Conservation (phyloP, 441 rosid genomes). For the Cnidoscolus chayamansa region DNA sequence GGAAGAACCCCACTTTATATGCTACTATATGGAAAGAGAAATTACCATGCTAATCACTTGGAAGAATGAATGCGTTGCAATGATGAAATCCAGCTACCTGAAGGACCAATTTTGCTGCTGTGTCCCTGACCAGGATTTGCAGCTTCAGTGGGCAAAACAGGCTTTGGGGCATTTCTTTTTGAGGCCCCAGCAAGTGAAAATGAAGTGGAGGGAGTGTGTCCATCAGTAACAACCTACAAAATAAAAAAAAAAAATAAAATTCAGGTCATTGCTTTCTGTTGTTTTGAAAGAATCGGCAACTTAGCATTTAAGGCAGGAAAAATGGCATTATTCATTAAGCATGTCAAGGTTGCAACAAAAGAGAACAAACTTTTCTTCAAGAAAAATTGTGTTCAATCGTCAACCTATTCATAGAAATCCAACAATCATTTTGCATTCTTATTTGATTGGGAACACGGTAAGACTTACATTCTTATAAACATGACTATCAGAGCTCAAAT, state of each 20-base stretch:
- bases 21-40: conserved; percentile 19
- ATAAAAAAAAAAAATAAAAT: conserved; percentile 15
- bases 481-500: conserved; percentile 44
- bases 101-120: conserved; percentile 46
- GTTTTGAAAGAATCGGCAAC: too few species aligned
- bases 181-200: conserved; percentile 58
- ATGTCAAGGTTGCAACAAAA: not conserved
- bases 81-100: conserved; percentile 70
- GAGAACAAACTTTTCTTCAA: not conserved
- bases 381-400: not conserved
- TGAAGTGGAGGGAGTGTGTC: conserved; percentile 58
- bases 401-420: not conserved
- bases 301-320: not conserved
- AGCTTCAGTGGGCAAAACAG: conserved; percentile 41
- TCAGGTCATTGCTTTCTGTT: not conserved
- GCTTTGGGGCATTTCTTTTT: conserved; percentile 48
- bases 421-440: not conserved
- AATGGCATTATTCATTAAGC: not conserved
- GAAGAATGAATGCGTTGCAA: conserved; percentile 64
- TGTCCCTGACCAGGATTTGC: conserved; percentile 46
- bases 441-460: conserved; percentile 6
- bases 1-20: conserved; percentile 19
- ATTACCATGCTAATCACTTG: conserved; percentile 55
- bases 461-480: conserved; percentile 66
- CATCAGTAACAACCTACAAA: conserved; percentile 41